Percentiles rank a stretch among this genome's conserved stretches.
phyloP scores from a whole-genome alignment of 2,329 filamentous ascomycete species.

The Ascochyta pisi region DNA sequence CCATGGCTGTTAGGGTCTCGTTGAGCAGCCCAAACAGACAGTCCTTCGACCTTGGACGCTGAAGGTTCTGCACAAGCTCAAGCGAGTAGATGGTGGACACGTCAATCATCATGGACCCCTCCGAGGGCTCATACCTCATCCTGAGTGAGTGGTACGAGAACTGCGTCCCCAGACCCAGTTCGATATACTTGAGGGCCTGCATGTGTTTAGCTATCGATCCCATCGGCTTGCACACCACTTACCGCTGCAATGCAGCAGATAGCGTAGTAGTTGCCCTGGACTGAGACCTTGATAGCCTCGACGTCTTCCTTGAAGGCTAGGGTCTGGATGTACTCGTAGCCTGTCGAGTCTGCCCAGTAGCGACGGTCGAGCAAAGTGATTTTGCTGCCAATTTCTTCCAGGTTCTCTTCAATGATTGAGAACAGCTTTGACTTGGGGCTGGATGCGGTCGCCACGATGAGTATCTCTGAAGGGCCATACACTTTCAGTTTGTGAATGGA shows the following conservation, averaged over 20 bases:
- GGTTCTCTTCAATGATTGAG: conserved; percentile 74
- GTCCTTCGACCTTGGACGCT: conserved; percentile 77
- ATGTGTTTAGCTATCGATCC: conserved; percentile 8
- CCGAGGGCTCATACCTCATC: conserved; percentile 84
- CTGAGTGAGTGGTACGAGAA: conserved; percentile 83
- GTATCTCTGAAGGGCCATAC: conserved; percentile 78
- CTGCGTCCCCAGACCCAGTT: conserved; percentile 69
- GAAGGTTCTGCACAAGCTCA: conserved; percentile 88
- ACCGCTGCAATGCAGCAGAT: conserved; percentile 87
- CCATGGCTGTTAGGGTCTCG: conserved; percentile 87
- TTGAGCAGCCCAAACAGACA: conserved; percentile 87
- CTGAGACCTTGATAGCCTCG: conserved; percentile 78
- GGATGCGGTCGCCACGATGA: conserved; percentile 77
- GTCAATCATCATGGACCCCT: conserved; percentile 96
- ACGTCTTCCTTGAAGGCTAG: conserved; percentile 83
- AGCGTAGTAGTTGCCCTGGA: conserved; percentile 85
- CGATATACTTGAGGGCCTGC: conserved; percentile 81
- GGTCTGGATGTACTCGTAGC: conserved; percentile 77
- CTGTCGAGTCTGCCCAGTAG: conserved; percentile 81
- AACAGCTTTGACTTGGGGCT: conserved; percentile 76
- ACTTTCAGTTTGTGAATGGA: conserved; percentile 87
- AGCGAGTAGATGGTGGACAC: conserved; percentile 84
- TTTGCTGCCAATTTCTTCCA: conserved; percentile 63
- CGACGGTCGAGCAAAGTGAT: conserved; percentile 74
- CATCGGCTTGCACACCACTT: conserved; percentile 59